These are phyloP conservation scores for Kalaharituber pfeilii DNA, from an alignment of 2,329 filamentous ascomycete genomes.

Conservation along the genomic window DNA sequence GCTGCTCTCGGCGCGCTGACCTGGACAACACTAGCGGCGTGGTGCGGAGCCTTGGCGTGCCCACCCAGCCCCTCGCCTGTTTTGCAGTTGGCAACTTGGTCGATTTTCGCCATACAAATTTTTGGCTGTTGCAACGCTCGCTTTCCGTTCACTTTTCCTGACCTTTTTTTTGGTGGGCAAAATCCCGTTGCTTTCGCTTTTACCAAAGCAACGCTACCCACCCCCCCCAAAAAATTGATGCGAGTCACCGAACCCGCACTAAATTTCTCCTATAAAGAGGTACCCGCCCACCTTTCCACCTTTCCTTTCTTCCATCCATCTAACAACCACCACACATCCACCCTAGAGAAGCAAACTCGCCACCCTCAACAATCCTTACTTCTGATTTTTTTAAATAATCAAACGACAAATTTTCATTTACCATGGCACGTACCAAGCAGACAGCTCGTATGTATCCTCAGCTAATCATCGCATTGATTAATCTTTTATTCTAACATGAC, in stretches of 20 bases:
- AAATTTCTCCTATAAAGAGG: conserved; percentile 14
- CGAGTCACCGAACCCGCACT: conserved; percentile 11
- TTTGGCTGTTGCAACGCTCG: background rate
- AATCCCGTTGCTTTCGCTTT: conserved; percentile 13
- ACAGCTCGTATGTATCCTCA: conserved; percentile 29
- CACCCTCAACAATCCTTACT: conserved; percentile 17
- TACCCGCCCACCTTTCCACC: conserved; percentile 11
- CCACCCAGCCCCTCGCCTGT: background rate
- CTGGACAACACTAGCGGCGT: too few relatives aligned
- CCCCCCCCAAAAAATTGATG: conserved; percentile 8
- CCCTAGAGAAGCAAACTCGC: conserved; percentile 7
- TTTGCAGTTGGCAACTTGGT: background rate
- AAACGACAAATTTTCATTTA: conserved; percentile 5
- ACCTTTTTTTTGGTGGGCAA: background rate
- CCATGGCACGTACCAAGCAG: conserved; percentile 30
- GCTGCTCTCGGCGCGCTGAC: too few relatives aligned
- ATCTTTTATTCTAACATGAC: conserved; percentile 18
- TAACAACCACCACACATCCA: conserved; percentile 21
- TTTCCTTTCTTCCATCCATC: conserved; percentile 20
- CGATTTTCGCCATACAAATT: background rate
- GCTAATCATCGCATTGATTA: conserved; percentile 22
- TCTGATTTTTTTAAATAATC: conserved; percentile 2
- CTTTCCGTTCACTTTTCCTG: conserved; percentile 1
- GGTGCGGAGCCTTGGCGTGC: too few relatives aligned
- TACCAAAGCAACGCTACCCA: conserved; percentile 10